Conservation (phyloP, 352 stramenopile genomes). For the Peronospora farinosa region DNA sequence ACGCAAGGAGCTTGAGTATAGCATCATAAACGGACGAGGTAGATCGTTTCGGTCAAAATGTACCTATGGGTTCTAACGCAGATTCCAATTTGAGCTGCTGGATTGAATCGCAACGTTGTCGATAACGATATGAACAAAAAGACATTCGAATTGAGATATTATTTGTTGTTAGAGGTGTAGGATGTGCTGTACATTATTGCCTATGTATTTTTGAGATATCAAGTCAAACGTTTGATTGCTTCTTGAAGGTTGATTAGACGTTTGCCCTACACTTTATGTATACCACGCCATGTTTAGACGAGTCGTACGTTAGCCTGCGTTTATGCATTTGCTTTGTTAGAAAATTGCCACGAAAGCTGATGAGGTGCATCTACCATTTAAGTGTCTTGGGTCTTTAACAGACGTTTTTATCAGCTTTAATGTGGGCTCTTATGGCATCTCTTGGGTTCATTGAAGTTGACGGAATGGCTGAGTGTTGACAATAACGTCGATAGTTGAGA, state of each 20-base stretch:
- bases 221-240: not conserved
- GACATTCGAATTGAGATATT: not conserved
- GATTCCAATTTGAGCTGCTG: constrained; percentile 18
- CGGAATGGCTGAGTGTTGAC: too few species aligned
- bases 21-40: constrained; percentile 8
- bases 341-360: not conserved
- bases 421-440: too few species aligned
- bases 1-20: constrained; percentile 22
- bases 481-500: not conserved
- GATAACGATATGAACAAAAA: not conserved
- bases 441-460: not conserved
- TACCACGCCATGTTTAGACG: constrained; percentile 28
- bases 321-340: too few species aligned
- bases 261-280: constrained; percentile 7
- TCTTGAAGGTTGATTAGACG: constrained; percentile 24
- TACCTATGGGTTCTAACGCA: too few species aligned
- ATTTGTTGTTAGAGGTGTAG: constrained; percentile 7
- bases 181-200: not conserved
- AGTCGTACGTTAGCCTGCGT: not conserved
- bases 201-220: not conserved
- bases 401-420: too few species aligned
- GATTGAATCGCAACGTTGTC: too few species aligned
- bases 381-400: too few species aligned
- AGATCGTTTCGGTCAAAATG: too few species aligned
- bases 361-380: too few species aligned